Evolutionary conservation across 345 rosid species (phyloP).

Genomic region (Aegle marmelos): DNA sequence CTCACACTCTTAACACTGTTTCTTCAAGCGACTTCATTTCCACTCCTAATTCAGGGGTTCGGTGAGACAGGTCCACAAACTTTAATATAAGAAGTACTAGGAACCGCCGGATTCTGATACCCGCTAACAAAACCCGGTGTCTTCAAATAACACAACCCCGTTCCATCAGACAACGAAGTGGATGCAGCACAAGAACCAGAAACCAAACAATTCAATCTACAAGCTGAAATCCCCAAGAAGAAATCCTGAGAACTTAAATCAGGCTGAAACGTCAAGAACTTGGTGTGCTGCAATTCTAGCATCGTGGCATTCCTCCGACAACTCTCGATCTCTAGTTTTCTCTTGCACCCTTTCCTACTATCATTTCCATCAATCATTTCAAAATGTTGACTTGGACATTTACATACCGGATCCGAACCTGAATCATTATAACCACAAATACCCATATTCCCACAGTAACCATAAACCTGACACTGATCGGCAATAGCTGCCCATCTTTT

Average conservation of each 20-base stretch:
- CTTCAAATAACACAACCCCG: conserved; percentile 49
- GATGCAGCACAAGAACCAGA: conserved; percentile 51
- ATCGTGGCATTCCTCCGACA: conserved; percentile 46
- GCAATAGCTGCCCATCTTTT: conserved; percentile 52
- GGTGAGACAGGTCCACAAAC: conserved; percentile 52
- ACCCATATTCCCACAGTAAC: conserved; percentile 65
- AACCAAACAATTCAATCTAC: conserved; percentile 51
- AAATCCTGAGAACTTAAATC: conserved; percentile 37
- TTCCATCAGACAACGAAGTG: conserved; percentile 56
- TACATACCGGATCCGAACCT: conserved; percentile 44
- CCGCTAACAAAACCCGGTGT: conserved; percentile 45
- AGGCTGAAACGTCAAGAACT: conserved; percentile 51
- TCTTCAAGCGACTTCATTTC: too few species aligned
- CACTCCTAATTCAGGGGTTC: conserved; percentile 11
- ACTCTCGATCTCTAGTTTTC: conserved; percentile 46
- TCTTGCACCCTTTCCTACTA: conserved; percentile 56
- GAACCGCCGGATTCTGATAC: conserved; percentile 50
- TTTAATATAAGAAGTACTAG: conserved; percentile 60
- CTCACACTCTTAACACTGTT: too few species aligned
- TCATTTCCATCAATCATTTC: conserved; percentile 45
- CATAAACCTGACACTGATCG: conserved; percentile 66
- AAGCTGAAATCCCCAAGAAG: conserved; percentile 45
- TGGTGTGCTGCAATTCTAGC: conserved; percentile 50
- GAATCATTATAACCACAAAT: conserved; percentile 50
- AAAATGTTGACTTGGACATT: conserved; percentile 66